Evolutionary conservation across 2,329 filamentous ascomycete species (phyloP), one percentile per base, ranked within the genome.

Genomic region (Aspergillus aculeatinus): DNA sequence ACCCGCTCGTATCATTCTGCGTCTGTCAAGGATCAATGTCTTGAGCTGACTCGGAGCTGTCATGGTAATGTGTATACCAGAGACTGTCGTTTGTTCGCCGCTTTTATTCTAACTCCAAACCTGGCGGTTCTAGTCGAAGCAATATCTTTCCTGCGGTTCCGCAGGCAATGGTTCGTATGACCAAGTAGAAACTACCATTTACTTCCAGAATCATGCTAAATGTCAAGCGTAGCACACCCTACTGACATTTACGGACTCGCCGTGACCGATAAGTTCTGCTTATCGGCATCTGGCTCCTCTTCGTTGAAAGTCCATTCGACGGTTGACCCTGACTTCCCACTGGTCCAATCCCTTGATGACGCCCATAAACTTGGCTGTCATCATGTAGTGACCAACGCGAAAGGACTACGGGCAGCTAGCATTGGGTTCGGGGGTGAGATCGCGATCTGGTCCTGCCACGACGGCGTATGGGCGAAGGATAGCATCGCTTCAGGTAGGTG

Each of bases 81-180:
- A 48, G 10, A 31, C 9, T 10, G 7, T 31, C 12, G 16, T 35
- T 56, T 10, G 14, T 16, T 31, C 5, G 16, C 48, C 55, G 14
- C n/a, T 25, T 39, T 39, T 12, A 48, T 57, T 51, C 53, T 60
- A 57, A 60, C 57, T 49, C 48, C 10, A 21, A 27, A 55, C 44
- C 51, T 60, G 66, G 51, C 27, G 12, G 57, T 61, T 31, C 61
- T 59, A 97, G 95, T 99, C 95, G 58, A 98, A 98, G 81, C 95
- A 98, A 88, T 99, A 97, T 76, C 85, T 99, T 64, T 96, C 94
- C 71, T 89, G 90, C 67, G 91, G 96, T 77, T 94, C 92, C 48
- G 86, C 96, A 75, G 90, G 96, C 74, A 86, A 92, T 81, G 92
- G 91, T 91, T 75, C 75, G 81, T 72, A 57, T 57, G 59, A 7